These are phyloP conservation scores for Graphium sp. DNA, from an alignment of 2,329 filamentous ascomycete species.

Conservation along the genomic window DNA sequence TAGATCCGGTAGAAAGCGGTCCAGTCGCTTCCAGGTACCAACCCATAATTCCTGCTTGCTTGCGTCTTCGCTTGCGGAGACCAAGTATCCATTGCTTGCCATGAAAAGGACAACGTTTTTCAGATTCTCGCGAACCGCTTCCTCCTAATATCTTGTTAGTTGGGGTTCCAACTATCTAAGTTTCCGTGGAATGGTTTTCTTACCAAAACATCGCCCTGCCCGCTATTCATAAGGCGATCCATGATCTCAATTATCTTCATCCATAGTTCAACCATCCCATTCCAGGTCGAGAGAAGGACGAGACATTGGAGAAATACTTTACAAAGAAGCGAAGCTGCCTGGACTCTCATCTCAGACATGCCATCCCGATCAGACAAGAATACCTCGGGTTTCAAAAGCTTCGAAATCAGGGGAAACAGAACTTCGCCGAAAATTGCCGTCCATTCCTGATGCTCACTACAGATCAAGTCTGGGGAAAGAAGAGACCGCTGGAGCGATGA, in stretches of 20 bases:
- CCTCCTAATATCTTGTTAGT: slow-evolving; percentile 41
- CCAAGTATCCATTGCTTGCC: slow-evolving; percentile 73
- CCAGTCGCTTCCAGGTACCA: slow-evolving; percentile 49
- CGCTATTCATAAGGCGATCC: slow-evolving; percentile 91
- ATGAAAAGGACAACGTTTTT: slow-evolving; percentile 96
- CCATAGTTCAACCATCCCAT: slow-evolving; percentile 86
- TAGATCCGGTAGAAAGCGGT: slow-evolving; percentile 46
- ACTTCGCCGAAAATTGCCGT: slow-evolving; percentile 89
- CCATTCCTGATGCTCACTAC: slow-evolving; percentile 80
- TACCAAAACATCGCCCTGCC: slow-evolving; percentile 77
- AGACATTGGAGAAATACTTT: slow-evolving; percentile 94
- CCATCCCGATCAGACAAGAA: slow-evolving; percentile 81
- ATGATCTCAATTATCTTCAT: slow-evolving; percentile 82
- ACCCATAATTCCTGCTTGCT: slow-evolving; percentile 39
- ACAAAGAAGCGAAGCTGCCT: slow-evolving; percentile 78
- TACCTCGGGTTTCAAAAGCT: slow-evolving; percentile 83
- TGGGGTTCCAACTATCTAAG: not conserved
- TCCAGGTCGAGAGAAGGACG: slow-evolving; percentile 67
- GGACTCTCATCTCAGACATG: slow-evolving; percentile 90
- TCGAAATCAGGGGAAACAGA: slow-evolving; percentile 75
- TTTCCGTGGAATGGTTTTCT: slow-evolving; percentile 15
- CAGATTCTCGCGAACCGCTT: slow-evolving; percentile 85
- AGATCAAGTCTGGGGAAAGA: slow-evolving; percentile 68
- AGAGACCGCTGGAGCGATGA: slow-evolving; percentile 72
- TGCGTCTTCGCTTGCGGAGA: slow-evolving; percentile 44